Percentiles rank a stretch among this genome's conserved stretches.
Evolutionary conservation across 495 filamentous ascomycete species (phyloP).

Genomic region (Podospora pseudopauciseta): DNA sequence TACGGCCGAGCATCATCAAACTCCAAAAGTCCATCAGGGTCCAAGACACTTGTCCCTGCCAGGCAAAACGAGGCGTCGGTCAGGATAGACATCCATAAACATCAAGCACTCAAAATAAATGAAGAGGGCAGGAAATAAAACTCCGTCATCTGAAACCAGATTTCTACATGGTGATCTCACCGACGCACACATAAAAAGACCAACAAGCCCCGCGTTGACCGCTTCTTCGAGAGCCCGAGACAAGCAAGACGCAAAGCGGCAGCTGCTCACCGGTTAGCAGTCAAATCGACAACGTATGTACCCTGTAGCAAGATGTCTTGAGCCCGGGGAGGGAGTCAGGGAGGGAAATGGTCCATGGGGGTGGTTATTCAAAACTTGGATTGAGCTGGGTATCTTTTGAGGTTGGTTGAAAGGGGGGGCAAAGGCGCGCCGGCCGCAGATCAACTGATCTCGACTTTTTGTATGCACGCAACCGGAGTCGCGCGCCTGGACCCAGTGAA

Average conservation of each 20-base stretch:
- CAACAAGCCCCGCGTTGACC: not conserved
- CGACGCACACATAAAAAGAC: not conserved
- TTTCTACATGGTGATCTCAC: not conserved
- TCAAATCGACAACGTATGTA: not conserved
- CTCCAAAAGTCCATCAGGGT: not conserved
- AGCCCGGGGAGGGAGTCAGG: not conserved
- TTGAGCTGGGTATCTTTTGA: slow-evolving; percentile 6
- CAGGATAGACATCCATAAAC: not conserved
- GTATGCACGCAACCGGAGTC: slow-evolving; percentile 19
- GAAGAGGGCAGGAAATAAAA: not conserved
- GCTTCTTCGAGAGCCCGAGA: slow-evolving; percentile 7
- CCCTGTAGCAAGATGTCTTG: slow-evolving; percentile 11
- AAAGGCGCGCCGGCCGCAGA: not conserved
- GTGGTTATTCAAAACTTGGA: slow-evolving; percentile 1
- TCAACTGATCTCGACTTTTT: slow-evolving; percentile 10
- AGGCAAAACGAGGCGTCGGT: not conserved
- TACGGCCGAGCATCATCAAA: not conserved
- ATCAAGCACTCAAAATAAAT: not conserved
- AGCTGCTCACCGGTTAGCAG: slow-evolving; percentile 7
- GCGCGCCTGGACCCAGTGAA: not conserved
- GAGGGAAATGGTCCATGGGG: not conserved
- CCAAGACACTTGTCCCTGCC: not conserved
- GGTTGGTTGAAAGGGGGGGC: not conserved
- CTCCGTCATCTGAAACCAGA: not conserved
- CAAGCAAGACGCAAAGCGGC: not conserved